Base-by-base conservation (phyloP, 257 asterid species). In the Thymus quinquecostatus region DNA sequence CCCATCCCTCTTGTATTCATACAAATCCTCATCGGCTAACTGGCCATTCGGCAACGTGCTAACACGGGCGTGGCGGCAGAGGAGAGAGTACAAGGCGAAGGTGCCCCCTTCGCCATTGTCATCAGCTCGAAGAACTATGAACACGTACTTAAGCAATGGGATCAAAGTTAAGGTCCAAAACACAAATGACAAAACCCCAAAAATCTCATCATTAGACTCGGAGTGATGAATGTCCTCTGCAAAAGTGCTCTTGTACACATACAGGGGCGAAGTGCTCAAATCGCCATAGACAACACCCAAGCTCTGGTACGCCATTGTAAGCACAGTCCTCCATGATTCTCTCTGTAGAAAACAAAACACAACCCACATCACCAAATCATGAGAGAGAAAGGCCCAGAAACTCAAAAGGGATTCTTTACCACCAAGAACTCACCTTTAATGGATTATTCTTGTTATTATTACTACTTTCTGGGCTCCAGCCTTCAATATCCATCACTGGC, bases 21-120 rank as follows among this genome's bases (percentile, higher is more conserved):
- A 87, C 74, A 94, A 77, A 13, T 91, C 97, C 80, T 94, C 93
- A 69, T 94, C 98, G 6, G 97, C 98, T n/a, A 87, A 82, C 77
- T 94, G 98, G 14, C 96, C 92, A 56, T 91, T 94, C 1, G 97
- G 98, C 86, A 93, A 64, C 43, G 87, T 87, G 79, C 94, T 85
- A 14, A 94, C 90, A 6, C 90, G 79, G 44, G 97, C 96, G 64
- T 94, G 90, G 49, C 99, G 96, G 82, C 99, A 94, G 1, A 94
- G 79, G 45, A 91, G 76, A 9, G 97, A 82, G 71, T 94, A 94
- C 66, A 94, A 54, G 55, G 99, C 99, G 71, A 91, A 91, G 47
- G 99, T 91, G 1, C 99, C 99, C 38, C 99, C 99, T 86, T 94
- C 99, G 2, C 99, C 99, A 82, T 94, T 94, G 45, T 94, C 99